phyloP scores from a whole-genome alignment of 2,329 filamentous ascomycete species.

The Colletotrichum sublineola region DNA sequence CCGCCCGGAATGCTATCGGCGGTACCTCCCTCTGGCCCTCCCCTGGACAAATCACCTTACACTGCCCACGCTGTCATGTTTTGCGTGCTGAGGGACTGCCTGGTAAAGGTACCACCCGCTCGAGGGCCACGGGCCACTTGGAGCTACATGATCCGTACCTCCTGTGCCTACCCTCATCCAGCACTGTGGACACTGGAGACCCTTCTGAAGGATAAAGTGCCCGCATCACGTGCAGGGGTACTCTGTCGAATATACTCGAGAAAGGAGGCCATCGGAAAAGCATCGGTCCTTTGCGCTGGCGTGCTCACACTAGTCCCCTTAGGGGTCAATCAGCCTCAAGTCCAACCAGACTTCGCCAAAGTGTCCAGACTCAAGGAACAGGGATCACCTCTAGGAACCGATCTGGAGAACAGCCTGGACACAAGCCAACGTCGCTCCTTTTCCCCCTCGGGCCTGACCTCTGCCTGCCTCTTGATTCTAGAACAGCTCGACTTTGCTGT shows the following conservation, averaged over 20 bases:
- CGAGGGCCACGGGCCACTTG: conserved; percentile 27
- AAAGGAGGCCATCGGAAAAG: conserved; percentile 28
- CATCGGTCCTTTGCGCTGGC: conserved; percentile 24
- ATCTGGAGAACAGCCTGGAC: conserved; percentile 43
- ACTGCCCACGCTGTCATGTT: conserved; percentile 21
- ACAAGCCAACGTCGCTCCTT: conserved; percentile 40
- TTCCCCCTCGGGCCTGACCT: conserved; percentile 20
- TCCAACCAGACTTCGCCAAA: conserved; percentile 42
- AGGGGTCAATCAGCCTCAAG: conserved; percentile 38
- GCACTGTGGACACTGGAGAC: conserved; percentile 25
- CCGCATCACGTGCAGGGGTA: conserved; percentile 41
- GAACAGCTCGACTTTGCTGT: conserved; percentile 27
- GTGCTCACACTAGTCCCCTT: conserved; percentile 37
- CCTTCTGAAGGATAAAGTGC: conserved; percentile 33
- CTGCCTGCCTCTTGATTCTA: conserved; percentile 26
- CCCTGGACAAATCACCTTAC: neutral
- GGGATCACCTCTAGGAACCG: conserved; percentile 37
- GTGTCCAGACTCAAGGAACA: conserved; percentile 44
- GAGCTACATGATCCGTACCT: conserved; percentile 10
- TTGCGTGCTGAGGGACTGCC: conserved; percentile 19
- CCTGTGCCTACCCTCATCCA: conserved; percentile 24
- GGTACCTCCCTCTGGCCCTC: conserved; percentile 1
- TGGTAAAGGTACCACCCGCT: neutral
- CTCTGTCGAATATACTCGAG: neutral
- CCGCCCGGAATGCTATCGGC: neutral